Percentiles rank a stretch among this genome's conserved stretches.
These are phyloP conservation scores for Ilex asprella DNA, from an alignment of 257 asterid species.

Conservation along the genomic window DNA sequence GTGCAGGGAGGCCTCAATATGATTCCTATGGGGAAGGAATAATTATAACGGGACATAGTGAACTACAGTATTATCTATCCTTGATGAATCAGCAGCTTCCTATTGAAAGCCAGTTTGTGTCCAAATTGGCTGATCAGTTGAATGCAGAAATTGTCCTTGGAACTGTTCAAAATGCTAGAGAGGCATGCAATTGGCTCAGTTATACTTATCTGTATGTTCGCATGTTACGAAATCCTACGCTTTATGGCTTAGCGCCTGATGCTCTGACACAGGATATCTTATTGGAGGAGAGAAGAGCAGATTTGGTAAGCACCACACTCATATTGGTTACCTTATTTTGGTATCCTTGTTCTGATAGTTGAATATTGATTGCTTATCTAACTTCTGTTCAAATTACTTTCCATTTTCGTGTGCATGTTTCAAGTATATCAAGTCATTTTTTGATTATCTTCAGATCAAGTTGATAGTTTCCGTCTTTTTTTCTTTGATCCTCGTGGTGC, in stretches of 20 bases:
- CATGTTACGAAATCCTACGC: slow-evolving; percentile 52
- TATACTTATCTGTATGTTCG: slow-evolving; percentile 51
- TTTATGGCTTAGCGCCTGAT: slow-evolving; percentile 48
- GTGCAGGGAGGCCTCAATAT: slow-evolving; percentile 65
- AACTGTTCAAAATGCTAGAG: slow-evolving; percentile 57
- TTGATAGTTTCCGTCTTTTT: too few species aligned
- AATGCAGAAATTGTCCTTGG: slow-evolving; percentile 63
- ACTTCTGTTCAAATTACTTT: too few species aligned
- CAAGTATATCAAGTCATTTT: too few species aligned
- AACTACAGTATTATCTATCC: slow-evolving; percentile 47
- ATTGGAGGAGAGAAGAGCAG: slow-evolving; percentile 59
- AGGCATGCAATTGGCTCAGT: slow-evolving; percentile 58
- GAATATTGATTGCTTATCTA: too few species aligned
- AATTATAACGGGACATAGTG: slow-evolving; percentile 54
- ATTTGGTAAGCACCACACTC: slow-evolving; percentile 30
- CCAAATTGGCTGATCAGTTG: slow-evolving; percentile 39
- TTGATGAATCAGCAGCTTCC: slow-evolving; percentile 63
- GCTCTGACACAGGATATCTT: slow-evolving; percentile 28
- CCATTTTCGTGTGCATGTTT: too few species aligned
- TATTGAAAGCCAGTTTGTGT: slow-evolving; percentile 44
- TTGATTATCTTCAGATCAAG: too few species aligned
- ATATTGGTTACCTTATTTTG: too few species aligned
- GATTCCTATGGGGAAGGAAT: slow-evolving; percentile 58
- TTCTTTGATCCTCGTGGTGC: too few species aligned
- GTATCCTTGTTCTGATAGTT: too few species aligned